Base-by-base conservation (phyloP, 192 early-diverging fungal genomes). In the Spizellomyces punctatus region DNA sequence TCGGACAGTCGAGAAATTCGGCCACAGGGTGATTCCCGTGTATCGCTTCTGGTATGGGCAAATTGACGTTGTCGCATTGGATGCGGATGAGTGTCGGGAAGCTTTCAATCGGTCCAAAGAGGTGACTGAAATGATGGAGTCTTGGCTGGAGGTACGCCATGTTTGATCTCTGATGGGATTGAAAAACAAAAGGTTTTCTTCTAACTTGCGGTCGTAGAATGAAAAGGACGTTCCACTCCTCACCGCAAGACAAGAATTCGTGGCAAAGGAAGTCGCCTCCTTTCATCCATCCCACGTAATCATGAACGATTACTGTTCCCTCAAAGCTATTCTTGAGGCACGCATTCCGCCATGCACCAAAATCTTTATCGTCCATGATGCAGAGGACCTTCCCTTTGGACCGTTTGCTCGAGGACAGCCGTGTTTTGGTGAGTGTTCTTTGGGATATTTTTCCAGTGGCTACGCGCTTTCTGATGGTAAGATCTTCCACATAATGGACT, bases 251-350 rank as follows among this genome's bases (percentile, higher is more conserved):
- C 43, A 22, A 50, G 12, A 46, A n/a, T 74, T 74, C 46, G 46
- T 74, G 0, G 44, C 36, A 22, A 56, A 12, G 8, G 54, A 58
- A 45, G 60, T 67, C 0, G 8, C 10, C 16, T 41, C 50, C 16
- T 74, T 74, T 46, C 5, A 74, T 47, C 72, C 72, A 4, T 67
- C 72, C 10, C 72, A 74, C 36, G 17, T 66, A 45, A 17, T 74
- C 6, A 43, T 74, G 22, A 74, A 74, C 56, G 72, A 74, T n/a
- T 65, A 46, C n/a, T 46, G 63, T 14, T 54, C 43, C 5, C 64
- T 74, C 21, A 74, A 60, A 49, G 67, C 67, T 45, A 65, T 65
- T n/a, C 65, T 67, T 19, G 72, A 74, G 42, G 50, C 27, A 10
- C 6, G n/a, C 5, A 12, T 45, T 5, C 63, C 52, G 36, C 10